phyloP scores from a whole-genome alignment of 2,329 filamentous ascomycete species.

The Alternaria metachromatica region DNA sequence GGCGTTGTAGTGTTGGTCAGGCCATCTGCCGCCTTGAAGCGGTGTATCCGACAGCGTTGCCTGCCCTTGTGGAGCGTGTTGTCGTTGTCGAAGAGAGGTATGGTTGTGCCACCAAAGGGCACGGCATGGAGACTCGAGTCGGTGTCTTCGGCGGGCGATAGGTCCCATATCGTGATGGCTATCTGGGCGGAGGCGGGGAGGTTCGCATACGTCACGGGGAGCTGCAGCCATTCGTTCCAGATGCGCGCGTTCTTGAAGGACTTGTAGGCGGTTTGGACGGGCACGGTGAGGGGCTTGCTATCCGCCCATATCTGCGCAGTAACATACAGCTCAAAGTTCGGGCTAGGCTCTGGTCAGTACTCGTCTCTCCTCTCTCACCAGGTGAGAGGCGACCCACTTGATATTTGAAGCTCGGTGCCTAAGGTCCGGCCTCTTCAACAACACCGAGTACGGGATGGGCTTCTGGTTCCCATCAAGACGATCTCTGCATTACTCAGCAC shows the following conservation, averaged over 20 bases:
- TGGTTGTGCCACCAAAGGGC: slow-evolving; percentile 92
- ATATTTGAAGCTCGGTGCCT: slow-evolving; percentile 87
- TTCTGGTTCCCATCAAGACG: slow-evolving; percentile 80
- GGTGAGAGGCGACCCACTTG: slow-evolving; percentile 57
- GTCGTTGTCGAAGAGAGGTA: slow-evolving; percentile 89
- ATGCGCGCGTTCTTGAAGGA: slow-evolving; percentile 75
- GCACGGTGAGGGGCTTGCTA: slow-evolving; percentile 91
- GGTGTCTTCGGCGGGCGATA: slow-evolving; percentile 78
- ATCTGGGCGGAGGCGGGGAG: slow-evolving; percentile 82
- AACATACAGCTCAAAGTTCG: slow-evolving; percentile 87
- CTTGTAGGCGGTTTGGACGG: slow-evolving; percentile 91
- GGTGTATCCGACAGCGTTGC: slow-evolving; percentile 87
- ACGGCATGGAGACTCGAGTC: slow-evolving; percentile 77
- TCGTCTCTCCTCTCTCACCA: not conserved
- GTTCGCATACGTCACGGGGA: slow-evolving; percentile 84
- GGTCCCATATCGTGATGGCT: slow-evolving; percentile 93
- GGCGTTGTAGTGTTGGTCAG: slow-evolving; percentile 81
- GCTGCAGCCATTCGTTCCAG: slow-evolving; percentile 96
- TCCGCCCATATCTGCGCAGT: slow-evolving; percentile 95
- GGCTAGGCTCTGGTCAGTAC: slow-evolving; percentile 54
- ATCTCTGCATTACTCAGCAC: slow-evolving; percentile 60
- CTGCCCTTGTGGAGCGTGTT: slow-evolving; percentile 90
- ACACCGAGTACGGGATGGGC: slow-evolving; percentile 75
- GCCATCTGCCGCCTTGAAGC: slow-evolving; percentile 84
- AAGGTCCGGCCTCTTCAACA: slow-evolving; percentile 79